Evolutionary conservation across 371 early-diverging fungal genomes (phyloP), one percentile per base, ranked within the genome.

Genomic region (Amoeboradix gromovi): DNA sequence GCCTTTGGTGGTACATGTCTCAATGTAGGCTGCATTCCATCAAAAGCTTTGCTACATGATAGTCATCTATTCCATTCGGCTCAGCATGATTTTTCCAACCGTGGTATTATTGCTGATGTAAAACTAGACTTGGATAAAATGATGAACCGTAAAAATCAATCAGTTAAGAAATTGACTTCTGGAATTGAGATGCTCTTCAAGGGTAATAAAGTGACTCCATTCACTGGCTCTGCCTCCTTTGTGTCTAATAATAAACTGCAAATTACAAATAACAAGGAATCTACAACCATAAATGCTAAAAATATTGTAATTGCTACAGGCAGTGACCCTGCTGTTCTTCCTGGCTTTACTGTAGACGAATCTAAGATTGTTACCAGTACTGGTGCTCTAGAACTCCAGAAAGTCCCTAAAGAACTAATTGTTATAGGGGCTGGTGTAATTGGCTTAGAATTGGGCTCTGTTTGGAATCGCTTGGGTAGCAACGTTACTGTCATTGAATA

Each of bases 351-450:
- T 71, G 82, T 85, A 72, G 96, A 95, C 73, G 95, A 94, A 80
- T 86, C 90, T 82, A 83, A 83, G 78, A 91, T 96, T 71, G 88
- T 96, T 67, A 89, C 91, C 67, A 94, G 94, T 28, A 96, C 97
- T 31, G 97, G 95, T 73, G 97, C 95, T 29, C 85, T 96, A 71
- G 86, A 91, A 27, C 82, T 95, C 68, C 79, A 85, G 73, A 82
- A 91, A 77, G 88, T 94, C 28, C 95, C 94, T 72, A 86, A 93
- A 81, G 92, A 90, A 83, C 87, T 96, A 90, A 83, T 93, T 66
- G 93, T 96, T 69, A 94, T 96, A 76, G 97, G 97, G 74, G 97
- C 91, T 72, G 97, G 97, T 80, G 92, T 95, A 72, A 96, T 96
- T 80, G 97, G 95, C 71, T 86, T 95, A 67, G 97, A 96, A 80